phyloP scores from a whole-genome alignment of 2,329 filamentous ascomycete species.

The Aspergillus carbonarius region DNA sequence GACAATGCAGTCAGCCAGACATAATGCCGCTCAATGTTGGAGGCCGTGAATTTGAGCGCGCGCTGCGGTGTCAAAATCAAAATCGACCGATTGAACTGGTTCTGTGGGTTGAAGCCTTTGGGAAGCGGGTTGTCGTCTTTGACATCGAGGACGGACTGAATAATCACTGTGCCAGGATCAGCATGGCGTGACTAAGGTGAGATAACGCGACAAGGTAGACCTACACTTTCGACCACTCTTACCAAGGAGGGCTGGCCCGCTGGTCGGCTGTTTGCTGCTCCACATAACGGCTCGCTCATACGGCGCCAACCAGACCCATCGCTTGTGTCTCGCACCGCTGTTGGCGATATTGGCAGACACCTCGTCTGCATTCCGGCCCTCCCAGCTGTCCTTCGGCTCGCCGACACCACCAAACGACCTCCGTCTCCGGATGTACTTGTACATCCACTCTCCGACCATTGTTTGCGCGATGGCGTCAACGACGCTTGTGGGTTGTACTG shows the following conservation, averaged over 20 bases:
- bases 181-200: background rate
- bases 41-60: slow-evolving; percentile 91
- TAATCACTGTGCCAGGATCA: slow-evolving; percentile 63
- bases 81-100: slow-evolving; percentile 86
- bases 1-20: slow-evolving; percentile 92
- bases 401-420: slow-evolving; percentile 86
- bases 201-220: slow-evolving; percentile 41
- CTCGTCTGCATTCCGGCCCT: slow-evolving; percentile 62
- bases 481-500: slow-evolving; percentile 70
- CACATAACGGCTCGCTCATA: slow-evolving; percentile 96
- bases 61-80: slow-evolving; percentile 89
- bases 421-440: slow-evolving; percentile 55
- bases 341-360: slow-evolving; percentile 67
- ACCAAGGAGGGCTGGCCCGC: slow-evolving; percentile 81
- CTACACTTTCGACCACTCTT: slow-evolving; percentile 93
- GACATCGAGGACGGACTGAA: slow-evolving; percentile 95
- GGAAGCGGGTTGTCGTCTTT: slow-evolving; percentile 88
- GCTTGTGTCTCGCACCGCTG: slow-evolving; percentile 75
- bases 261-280: slow-evolving; percentile 95
- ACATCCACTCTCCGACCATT: slow-evolving; percentile 82
- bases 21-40: slow-evolving; percentile 81
- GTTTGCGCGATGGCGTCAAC: slow-evolving; percentile 97
- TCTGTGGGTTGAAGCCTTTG: slow-evolving; percentile 58
- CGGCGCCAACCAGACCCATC: slow-evolving; percentile 98
- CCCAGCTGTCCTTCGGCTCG: slow-evolving; percentile 46